Base-by-base conservation (phyloP, 2,329 filamentous ascomycete species). In the Botrytis cinerea region DNA sequence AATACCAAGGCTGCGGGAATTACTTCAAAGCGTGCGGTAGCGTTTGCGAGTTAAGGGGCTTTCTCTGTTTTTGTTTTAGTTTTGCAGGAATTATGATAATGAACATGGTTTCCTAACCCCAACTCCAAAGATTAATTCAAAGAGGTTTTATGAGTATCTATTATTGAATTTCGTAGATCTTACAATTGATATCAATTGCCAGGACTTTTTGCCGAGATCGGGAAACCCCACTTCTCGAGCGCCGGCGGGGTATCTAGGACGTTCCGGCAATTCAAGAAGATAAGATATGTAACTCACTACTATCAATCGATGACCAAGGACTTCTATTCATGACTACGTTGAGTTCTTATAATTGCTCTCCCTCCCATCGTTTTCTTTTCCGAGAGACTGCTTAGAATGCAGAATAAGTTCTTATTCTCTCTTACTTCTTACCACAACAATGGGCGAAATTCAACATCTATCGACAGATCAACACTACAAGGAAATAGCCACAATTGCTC, bases 401-500 rank as follows among this genome's bases (percentile, higher is more conserved):
- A 38, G 45, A 46, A 48, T 18, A 48, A 18, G 25, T 20, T 38
- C 35, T 6, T 16, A 35, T 8, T 18, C 25, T 5, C 25, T 40
- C 32, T 8, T 40, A 10, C n/a, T 14, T 40, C 46, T 40, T 28
- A 14, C 46, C 46, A 40, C 66, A 68, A 70, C n/a, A 7, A 70
- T 70, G 54, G 54, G 54, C 16, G 51, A 70, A 22, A 46, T 40
- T 28, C 48, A 69, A 38, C 59, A 22, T 28, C 43, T 69, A 45
- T 77, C 75, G 22, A 81, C 81, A 80, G 78, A 74, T 32, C 79
- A 81, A 73, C 75, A 80, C 46, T 83, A 83, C 72, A 81, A 81
- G 71, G 80, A 83, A 74, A 79, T 82, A 57, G 81, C 82, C 25
- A 80, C 76, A 20, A 80, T 82, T 71, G 82, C 82, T 63, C 80